Evolutionary conservation across 345 rosid species (phyloP), one percentile per base, ranked within the genome.

Genomic region (Sonneratia alba): DNA sequence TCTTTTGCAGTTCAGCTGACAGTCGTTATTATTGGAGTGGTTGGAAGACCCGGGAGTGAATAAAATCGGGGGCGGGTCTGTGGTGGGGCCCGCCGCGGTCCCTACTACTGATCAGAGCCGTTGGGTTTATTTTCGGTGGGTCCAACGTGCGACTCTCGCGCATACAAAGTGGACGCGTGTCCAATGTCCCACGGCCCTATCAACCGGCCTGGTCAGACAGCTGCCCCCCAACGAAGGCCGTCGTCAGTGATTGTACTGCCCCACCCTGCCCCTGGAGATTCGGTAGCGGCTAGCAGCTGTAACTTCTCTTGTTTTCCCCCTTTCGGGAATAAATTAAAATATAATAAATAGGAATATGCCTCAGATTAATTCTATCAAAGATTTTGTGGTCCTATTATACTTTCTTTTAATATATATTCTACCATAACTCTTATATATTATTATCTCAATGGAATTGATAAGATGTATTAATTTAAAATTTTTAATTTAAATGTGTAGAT

Each of bases 141-240:
- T 67, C 69, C 69, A 45, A 22, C 51, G 9, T 47, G 43, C 43
- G 9, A 40, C 43, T 36, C 19, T 3, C 18, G 3, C 40, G 38
- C 68, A 36, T 45, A 36, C 22, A 6, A 40, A 13, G 13, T 7
- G 21, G 48, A 21, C 69, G 38, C 69, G 69, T 67, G 69, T 67
- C 69, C 69, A 4, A 7, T 66, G 69, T 34, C 38, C 69, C 48
- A 67, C 69, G 32, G 27, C 14, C 69, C 18, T 67, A 38, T 27
- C 69, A 32, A 42, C 24, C 13, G 63, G 32, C 69, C 69, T 7
- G 32, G 69, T 67, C 69, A 67, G 69, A 67, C 69, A 67, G 69
- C 69, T 67, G 49, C 69, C 69, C 51, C 68, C 16, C 69, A 19
- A 40, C 69, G 37, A 9, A 11, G 69, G n/a, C 37, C 21, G 6